Evolutionary conservation across 2,329 filamentous ascomycete species (phyloP).

Genomic region (Fusarium nygamai): DNA sequence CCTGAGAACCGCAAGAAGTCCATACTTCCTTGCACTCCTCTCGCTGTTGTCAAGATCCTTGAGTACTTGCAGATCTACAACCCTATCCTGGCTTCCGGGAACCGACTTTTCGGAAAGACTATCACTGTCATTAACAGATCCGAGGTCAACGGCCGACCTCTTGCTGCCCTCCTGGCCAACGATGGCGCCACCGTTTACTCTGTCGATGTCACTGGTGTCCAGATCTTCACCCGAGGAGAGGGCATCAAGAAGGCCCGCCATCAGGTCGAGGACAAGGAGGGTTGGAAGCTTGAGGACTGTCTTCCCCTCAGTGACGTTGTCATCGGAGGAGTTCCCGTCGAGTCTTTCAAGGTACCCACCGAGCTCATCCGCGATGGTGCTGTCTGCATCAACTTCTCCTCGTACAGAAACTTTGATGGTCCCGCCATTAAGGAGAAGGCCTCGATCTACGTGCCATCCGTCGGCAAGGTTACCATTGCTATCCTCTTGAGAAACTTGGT

Average conservation of each 20-base stretch:
- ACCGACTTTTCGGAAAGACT: constrained; percentile 90
- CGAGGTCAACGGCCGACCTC: constrained; percentile 92
- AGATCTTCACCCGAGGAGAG: constrained; percentile 89
- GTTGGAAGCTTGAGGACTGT: constrained; percentile 81
- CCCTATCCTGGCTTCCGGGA: constrained; percentile 89
- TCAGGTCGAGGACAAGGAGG: constrained; percentile 84
- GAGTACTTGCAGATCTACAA: constrained; percentile 98
- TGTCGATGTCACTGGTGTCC: constrained; percentile 90
- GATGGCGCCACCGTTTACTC: constrained; percentile 96
- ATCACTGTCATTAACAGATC: constrained; percentile 97
- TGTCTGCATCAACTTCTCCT: constrained; percentile 99
- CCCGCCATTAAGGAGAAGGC: constrained; percentile 93
- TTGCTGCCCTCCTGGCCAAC: constrained; percentile 93
- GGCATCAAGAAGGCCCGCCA: constrained; percentile 88
- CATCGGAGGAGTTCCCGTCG: constrained; percentile 89
- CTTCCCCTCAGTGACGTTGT: constrained; percentile 92
- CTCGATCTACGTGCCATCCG: constrained; percentile 95
- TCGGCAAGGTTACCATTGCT: constrained; percentile 97
- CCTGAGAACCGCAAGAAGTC: constrained; percentile 84
- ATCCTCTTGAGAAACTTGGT: constrained; percentile 89
- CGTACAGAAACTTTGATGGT: constrained; percentile 89
- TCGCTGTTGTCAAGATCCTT: constrained; percentile 96
- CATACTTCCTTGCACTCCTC: constrained; percentile 92
- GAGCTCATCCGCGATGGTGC: constrained; percentile 86
- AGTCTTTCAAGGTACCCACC: constrained; percentile 89